Percentiles rank a stretch among this genome's conserved stretches.
Evolutionary conservation across 2,329 filamentous ascomycete species (phyloP).

Genomic region (Talaromyces pinophilus): DNA sequence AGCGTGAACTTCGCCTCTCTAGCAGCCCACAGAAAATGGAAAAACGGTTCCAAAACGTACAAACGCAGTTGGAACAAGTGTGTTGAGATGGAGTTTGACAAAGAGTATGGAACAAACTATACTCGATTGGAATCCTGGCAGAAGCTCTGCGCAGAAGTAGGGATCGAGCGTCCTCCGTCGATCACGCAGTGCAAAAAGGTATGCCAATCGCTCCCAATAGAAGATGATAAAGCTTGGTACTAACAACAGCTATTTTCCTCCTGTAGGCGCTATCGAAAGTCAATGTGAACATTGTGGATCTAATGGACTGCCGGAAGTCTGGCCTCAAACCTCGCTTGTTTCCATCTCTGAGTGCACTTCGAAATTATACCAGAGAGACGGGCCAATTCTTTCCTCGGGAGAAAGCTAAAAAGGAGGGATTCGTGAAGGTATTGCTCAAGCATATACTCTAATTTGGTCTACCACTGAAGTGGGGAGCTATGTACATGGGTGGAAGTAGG

Average conservation of each 20-base stretch:
- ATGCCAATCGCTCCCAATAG: background rate
- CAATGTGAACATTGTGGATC: constrained; percentile 35
- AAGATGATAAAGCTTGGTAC: background rate
- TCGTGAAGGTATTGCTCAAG: constrained; percentile 28
- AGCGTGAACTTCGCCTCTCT: constrained; percentile 29
- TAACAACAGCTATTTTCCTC: background rate
- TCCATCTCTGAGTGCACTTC: constrained; percentile 22
- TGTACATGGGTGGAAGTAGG: too few relatives aligned
- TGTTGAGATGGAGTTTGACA: constrained; percentile 28
- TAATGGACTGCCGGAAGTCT: constrained; percentile 30
- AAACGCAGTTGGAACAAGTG: constrained; percentile 29
- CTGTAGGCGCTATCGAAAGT: constrained; percentile 29
- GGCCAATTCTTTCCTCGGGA: constrained; percentile 2
- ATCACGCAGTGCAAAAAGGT: constrained; percentile 35
- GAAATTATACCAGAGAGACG: constrained; percentile 25
- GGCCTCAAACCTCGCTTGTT: constrained; percentile 24
- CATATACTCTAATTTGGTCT: background rate
- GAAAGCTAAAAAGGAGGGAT: constrained; percentile 28
- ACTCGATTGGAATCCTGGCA: constrained; percentile 29
- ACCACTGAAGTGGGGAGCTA: background rate
- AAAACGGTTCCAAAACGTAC: constrained; percentile 27
- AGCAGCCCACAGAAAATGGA: constrained; percentile 28
- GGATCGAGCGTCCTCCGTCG: constrained; percentile 26
- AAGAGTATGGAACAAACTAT: constrained; percentile 22
- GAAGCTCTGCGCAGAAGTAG: constrained; percentile 30